These are phyloP conservation scores for Ophiobolus disseminans DNA, from an alignment of 2,329 filamentous ascomycete genomes.

Conservation along the genomic window DNA sequence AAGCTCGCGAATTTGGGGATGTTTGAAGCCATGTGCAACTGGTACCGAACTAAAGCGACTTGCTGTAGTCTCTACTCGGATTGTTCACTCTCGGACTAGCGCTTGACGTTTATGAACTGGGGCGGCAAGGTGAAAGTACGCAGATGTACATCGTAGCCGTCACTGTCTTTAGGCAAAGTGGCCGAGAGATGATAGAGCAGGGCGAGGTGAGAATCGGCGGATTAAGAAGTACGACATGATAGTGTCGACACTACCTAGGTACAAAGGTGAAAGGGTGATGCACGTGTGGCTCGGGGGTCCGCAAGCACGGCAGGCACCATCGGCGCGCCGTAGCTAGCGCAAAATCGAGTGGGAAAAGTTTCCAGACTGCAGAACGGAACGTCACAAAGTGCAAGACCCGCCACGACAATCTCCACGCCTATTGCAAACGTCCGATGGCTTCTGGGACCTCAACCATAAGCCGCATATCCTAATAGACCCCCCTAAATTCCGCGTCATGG, in stretches of 20 bases:
- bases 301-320: constrained; percentile 11
- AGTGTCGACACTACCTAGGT: neutral
- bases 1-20: constrained; percentile 80
- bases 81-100: no score
- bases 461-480: neutral
- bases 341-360: constrained; percentile 23
- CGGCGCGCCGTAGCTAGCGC: constrained; percentile 22
- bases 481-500: constrained; percentile 60
- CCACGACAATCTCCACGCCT: constrained; percentile 28
- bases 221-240: no score
- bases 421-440: constrained; percentile 35
- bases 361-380: neutral
- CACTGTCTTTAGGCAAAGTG: neutral
- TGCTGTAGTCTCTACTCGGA: no score
- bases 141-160: no score
- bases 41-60: no score
- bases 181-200: neutral
- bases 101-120: no score
- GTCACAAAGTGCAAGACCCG: constrained; percentile 6
- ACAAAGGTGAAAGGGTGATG: neutral
- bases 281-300: constrained; percentile 13
- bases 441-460: constrained; percentile 4
- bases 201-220: neutral
- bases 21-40: constrained; percentile 32
- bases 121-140: no score